Evolutionary conservation across 2,329 filamentous ascomycete species (phyloP).

Genomic region (Thermomyces lanuginosus): DNA sequence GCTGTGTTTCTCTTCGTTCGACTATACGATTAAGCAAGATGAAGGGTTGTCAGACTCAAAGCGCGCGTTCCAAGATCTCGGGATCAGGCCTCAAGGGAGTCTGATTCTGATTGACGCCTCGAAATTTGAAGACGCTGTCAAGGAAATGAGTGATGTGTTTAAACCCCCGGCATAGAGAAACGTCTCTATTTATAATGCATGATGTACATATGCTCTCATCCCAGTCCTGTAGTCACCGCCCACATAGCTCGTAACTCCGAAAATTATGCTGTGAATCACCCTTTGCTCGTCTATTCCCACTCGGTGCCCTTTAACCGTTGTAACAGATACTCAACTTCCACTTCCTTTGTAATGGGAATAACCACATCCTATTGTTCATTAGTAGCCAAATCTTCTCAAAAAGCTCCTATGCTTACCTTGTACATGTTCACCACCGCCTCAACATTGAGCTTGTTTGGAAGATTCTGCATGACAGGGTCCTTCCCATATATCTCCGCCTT

Average conservation of each 20-base stretch:
- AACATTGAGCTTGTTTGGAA: conserved; percentile 61
- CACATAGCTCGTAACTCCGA: conserved; percentile 1
- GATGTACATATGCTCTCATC: too few relatives aligned
- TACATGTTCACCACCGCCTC: conserved; percentile 87
- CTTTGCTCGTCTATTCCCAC: conserved; percentile 24
- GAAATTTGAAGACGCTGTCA: conserved; percentile 60
- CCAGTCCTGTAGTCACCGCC: too few relatives aligned
- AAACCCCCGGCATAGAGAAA: conserved; percentile 31
- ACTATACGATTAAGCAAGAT: conserved; percentile 61
- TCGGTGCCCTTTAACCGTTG: conserved; percentile 52
- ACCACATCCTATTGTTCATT: conserved; percentile 45
- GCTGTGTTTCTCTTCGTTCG: conserved; percentile 50
- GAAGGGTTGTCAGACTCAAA: conserved; percentile 79
- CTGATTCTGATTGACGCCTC: conserved; percentile 70
- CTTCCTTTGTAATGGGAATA: conserved; percentile 92
- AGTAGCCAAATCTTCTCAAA: conserved; percentile 1
- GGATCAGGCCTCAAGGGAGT: conserved; percentile 68
- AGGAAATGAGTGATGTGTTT: conserved; percentile 60
- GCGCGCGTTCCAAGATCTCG: conserved; percentile 83
- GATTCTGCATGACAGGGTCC: conserved; percentile 51
- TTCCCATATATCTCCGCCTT: conserved; percentile 91
- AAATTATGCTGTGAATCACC: background rate
- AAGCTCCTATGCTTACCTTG: conserved; percentile 31
- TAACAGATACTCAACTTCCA: conserved; percentile 97
- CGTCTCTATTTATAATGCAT: background rate